Base-by-base conservation (phyloP, 805 yeast genomes). In the Starmerella apicola region DNA sequence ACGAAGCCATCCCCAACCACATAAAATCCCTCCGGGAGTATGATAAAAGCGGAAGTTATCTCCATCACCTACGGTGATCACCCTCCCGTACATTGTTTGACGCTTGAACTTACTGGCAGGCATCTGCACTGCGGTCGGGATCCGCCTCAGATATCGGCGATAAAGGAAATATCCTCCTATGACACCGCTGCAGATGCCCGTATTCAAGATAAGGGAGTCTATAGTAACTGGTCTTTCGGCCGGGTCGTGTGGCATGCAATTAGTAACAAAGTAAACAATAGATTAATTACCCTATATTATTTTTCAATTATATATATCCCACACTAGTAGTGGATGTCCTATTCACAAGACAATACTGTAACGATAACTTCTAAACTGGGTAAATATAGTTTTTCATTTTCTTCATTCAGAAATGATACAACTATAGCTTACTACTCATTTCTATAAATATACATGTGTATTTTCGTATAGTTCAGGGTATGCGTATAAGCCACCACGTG, bases 1-100 rank as follows among this genome's bases (percentile, higher is more conserved):
- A 25, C 98, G 63, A 19, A 82, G 55, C 94, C 94, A 82, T 10
- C 93, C 86, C 98, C 98, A 91, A 0, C 98, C 98, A 2, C 79
- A 73, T 1, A 77, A 52, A 0, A 68, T 45, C 0, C 98, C 97
- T 3, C 97, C 97, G 0, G 98, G 98, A 0, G 93, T 76, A 57
- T 91, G 98, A 55, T 68, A 91, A 48, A 91, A 73, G 44, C 86
- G 81, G 60, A 91, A 88, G 58, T 88, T 88, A 57, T 91, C 98
- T 13, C 94, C 95, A 58, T 86, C 97, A 0, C 95, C 95, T 0
- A 86, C 97, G 2, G 91, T 66, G 0, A 94, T 81, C 3, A 86
- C 95, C 44, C 68, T 68, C 0, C 97, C 97, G 27, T 65, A 63
- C 4, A 77, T 46, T 51, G 70, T 68, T 24, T 68, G 58, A 10